Evolutionary conservation across 441 rosid genomes (phyloP).

Genomic region (Populus hybrid): DNA sequence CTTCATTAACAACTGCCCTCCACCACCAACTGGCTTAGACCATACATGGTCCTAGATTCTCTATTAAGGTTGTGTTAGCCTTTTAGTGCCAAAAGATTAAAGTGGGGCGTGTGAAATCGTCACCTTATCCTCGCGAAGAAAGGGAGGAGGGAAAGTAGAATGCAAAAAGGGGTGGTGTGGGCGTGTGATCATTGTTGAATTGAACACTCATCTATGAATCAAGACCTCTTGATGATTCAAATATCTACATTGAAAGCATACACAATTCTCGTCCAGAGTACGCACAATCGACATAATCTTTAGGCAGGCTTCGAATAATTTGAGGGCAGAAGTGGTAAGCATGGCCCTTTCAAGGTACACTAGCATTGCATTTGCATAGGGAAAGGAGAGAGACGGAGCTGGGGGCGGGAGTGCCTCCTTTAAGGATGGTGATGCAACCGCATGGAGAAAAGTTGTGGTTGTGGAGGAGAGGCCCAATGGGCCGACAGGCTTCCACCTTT

Average conservation of each 20-base stretch:
- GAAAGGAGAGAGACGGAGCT: background rate
- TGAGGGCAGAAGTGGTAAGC: background rate
- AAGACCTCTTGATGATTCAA: background rate
- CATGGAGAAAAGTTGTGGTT: background rate
- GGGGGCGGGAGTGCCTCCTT: background rate
- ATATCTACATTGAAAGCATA: background rate
- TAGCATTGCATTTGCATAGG: too few species aligned
- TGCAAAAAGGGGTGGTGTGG: background rate
- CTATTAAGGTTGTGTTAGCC: slow-evolving; percentile 14
- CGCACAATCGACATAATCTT: background rate
- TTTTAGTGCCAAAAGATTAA: slow-evolving; percentile 13
- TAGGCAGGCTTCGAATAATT: background rate
- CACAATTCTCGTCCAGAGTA: background rate
- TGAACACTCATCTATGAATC: slow-evolving; percentile 7
- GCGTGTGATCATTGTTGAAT: background rate
- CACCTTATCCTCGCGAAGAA: slow-evolving; percentile 8
- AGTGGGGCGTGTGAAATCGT: slow-evolving; percentile 12
- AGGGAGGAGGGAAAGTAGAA: background rate
- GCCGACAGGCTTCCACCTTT: background rate
- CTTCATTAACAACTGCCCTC: slow-evolving; percentile 15
- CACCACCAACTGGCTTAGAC: slow-evolving; percentile 8
- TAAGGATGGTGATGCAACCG: background rate
- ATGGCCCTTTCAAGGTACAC: background rate
- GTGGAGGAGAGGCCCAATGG: slow-evolving; percentile 12
- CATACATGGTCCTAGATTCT: slow-evolving; percentile 20